Conservation (phyloP, 805 yeast species). For the Kuraishia hungarica region DNA sequence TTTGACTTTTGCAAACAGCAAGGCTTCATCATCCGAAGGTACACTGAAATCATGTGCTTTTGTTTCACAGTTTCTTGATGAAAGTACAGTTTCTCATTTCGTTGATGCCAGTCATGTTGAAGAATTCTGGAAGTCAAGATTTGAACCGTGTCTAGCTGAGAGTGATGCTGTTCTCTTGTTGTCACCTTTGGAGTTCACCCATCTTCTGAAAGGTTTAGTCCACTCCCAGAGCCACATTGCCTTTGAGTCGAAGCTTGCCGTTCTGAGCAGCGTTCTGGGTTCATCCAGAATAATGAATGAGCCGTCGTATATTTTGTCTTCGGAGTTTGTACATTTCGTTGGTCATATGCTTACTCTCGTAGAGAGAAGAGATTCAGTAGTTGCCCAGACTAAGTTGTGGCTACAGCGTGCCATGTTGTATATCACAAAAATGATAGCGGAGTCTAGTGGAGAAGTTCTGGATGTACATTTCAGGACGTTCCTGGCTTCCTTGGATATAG, state of each 20-base stretch:
- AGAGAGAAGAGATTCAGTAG: not conserved
- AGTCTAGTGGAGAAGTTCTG: slow-evolving; percentile 20
- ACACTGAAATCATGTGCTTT: not conserved
- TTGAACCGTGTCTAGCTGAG: not conserved
- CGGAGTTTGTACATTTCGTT: not conserved
- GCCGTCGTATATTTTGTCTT: not conserved
- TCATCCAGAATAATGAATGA: not conserved
- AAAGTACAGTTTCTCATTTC: not conserved
- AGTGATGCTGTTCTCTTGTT: not conserved
- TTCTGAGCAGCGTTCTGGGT: not conserved
- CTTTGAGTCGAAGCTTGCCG: not conserved
- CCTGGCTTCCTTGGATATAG: not conserved
- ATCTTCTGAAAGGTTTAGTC: not conserved
- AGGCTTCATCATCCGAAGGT: not conserved
- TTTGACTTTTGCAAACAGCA: not conserved
- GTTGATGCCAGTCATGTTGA: not conserved
- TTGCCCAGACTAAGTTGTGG: slow-evolving; percentile 31
- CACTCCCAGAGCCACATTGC: not conserved
- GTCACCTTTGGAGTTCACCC: not conserved
- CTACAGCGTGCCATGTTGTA: slow-evolving; percentile 47
- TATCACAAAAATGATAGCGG: slow-evolving; percentile 58
- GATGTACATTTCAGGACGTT: slow-evolving; percentile 19
- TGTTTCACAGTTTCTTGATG: not conserved
- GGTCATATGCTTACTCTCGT: not conserved
- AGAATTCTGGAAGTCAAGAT: not conserved